A percentile compares a stretch with the other conserved stretches of the same genome.
These are phyloP conservation scores for Euphrasia arctica DNA, from an alignment of 305 asterid species.

Conservation along the genomic window DNA sequence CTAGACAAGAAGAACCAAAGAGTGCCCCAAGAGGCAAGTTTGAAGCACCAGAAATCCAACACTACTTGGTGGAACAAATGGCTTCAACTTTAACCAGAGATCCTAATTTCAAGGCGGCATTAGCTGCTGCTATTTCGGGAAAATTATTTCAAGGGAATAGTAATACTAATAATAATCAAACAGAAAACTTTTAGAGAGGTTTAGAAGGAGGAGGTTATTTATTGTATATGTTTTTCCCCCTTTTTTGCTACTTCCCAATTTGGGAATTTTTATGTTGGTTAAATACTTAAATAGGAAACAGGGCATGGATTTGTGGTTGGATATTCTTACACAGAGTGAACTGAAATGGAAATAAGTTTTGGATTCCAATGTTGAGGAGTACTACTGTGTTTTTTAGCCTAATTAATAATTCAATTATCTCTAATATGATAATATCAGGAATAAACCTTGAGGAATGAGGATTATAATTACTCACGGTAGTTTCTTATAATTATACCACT, in stretches of 20 bases:
- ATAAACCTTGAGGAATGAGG: background rate
- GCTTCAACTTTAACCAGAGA: conserved; percentile 85
- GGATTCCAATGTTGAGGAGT: background rate
- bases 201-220: background rate
- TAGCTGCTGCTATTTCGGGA: conserved; percentile 95
- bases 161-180: conserved; percentile 23
- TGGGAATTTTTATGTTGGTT: background rate
- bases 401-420: background rate
- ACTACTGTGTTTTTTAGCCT: background rate
- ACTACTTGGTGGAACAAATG: conserved; percentile 73
- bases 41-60: conserved; percentile 41
- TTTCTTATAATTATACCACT: background rate
- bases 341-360: background rate
- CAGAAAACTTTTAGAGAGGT: conserved; percentile 33
- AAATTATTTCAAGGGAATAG: conserved; percentile 49
- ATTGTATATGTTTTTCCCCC: background rate
- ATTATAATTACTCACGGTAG: background rate
- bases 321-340: background rate
- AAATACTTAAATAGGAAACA: background rate
- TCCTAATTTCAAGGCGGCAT: conserved; percentile 85
- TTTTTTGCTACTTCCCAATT: background rate
- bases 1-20: conserved; percentile 22
- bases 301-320: background rate
- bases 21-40: conserved; percentile 16
- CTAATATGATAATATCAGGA: background rate